Evolutionary conservation across 306 rosid species (phyloP), one percentile per base, ranked within the genome.

Genomic region (Vicia sativa): DNA sequence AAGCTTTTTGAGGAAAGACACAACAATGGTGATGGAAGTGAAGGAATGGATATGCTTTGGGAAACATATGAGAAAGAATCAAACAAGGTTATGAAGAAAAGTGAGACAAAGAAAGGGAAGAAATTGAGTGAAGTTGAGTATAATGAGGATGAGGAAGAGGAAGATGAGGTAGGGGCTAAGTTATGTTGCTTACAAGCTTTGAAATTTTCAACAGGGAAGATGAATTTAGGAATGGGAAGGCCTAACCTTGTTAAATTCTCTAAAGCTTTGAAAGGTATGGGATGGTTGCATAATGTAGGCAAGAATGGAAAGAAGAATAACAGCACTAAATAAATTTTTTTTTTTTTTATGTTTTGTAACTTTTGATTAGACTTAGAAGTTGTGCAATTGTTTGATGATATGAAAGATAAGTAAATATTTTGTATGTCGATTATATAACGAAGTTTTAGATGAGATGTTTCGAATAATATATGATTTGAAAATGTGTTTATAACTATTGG

Each of bases 11-110:
- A 93, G 78, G 99, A 90, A 57, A 63, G 97, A 50, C 95, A 88
- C 49, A 83, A 82, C 52, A 82, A 42, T 19, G 80, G 71, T 18
- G 88, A 41, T 19, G 52, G 86, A 16, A 77, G 73, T 13, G 97
- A 88, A 44, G 90, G 93, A 9, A 93, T 93, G 99, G 99, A 93
- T 68, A 74, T 87, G 96, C 96, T 93, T 57, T 90, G 96, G 98
- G 98, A 93, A 74, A 90, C 88, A 60, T 82, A 90, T 44, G 96
- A 84, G 74, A 72, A 76, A 38, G 87, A 85, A 15, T 77, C 84
- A 45, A 69, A 37, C 12, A 81, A 76, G 31, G 52, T 38, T 71
- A 43, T 70, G 50, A 18, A 68, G 44, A 81, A 80, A 45, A 74
- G 77, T 49, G 78, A 46, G 66, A 59, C 82, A 11, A 90, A 79